These are phyloP conservation scores for Suillus cothurnatus DNA, from an alignment of 768 basidiomycete species.

Conservation along the genomic window DNA sequence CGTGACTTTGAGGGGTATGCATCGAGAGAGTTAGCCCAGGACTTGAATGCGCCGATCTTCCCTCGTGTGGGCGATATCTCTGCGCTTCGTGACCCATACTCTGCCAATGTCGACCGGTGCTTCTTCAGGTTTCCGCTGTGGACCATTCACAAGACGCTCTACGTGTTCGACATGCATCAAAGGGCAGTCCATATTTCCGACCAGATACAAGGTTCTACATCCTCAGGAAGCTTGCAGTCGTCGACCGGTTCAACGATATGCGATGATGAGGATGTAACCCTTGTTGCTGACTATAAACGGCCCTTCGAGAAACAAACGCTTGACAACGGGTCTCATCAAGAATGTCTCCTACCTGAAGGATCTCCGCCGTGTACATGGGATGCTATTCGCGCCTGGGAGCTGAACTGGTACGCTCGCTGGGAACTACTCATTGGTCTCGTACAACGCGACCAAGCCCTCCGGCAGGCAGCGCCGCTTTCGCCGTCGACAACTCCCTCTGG, in stretches of 20 bases:
- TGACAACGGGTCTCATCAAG: not conserved
- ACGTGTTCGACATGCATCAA: conserved; percentile 59
- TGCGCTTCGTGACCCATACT: conserved; percentile 59
- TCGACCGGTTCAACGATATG: conserved; percentile 1
- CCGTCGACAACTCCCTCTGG: conserved; percentile 9
- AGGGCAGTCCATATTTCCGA: conserved; percentile 3
- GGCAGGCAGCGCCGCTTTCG: not conserved
- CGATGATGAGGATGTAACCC: conserved; percentile 44
- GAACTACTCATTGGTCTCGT: conserved; percentile 51
- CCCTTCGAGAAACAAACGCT: not conserved
- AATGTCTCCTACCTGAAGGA: not conserved
- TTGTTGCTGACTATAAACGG: conserved; percentile 48
- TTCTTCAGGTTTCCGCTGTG: conserved; percentile 60
- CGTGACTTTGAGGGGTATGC: conserved; percentile 25
- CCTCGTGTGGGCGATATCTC: conserved; percentile 68
- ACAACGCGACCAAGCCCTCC: conserved; percentile 28
- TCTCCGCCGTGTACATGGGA: conserved; percentile 14
- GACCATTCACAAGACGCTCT: conserved; percentile 70
- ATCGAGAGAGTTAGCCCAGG: conserved; percentile 12
- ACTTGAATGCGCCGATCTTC: conserved; percentile 36
- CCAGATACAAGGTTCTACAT: not conserved
- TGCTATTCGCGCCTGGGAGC: conserved; percentile 38
- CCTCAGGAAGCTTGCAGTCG: not conserved
- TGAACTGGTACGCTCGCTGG: conserved; percentile 57
- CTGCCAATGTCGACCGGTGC: conserved; percentile 57